Evolutionary conservation across 192 early-diverging fungal species (phyloP), one percentile per base, ranked within the genome.

Genomic region (Ramicandelaber brevisporus): DNA sequence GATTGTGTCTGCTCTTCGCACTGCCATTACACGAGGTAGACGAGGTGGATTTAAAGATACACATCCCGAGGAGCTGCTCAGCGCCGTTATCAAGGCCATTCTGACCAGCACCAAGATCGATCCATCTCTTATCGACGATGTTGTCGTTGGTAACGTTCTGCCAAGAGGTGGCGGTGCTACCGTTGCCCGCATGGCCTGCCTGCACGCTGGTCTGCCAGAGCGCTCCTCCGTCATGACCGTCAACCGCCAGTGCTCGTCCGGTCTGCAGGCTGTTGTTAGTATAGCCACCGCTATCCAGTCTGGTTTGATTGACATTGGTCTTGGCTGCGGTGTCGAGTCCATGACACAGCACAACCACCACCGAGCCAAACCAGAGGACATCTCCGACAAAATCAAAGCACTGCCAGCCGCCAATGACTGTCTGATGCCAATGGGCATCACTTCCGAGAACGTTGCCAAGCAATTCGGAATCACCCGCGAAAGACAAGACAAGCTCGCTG

Each of bases 31-130:
- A 40, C 73, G 78, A 34, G 83, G 73, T 10, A 70, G 78, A 43
- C 82, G 79, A 59, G 89, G 89, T 31, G 72, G 58, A n/a, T 85
- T 95, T 72, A 81, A 73, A 49, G 85, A 89, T 40, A 76, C 80
- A 27, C 70, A 78, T 9, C 69, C 75, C 22, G 71, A 75, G 53
- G 68, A 65, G 27, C 59, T 89, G 2, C 57, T 89, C 38, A 73
- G 77, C 26, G 58, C 51, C 17, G 63, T 75, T 4, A 61, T 93
- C 43, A 78, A 73, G 46, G 78, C 65, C 17, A 46, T 73, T 3
- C 46, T 78, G 8, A 68, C 72, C 29, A 51, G 73, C 30, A 72
- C 74, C 33, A 70, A 74, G 24, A 67, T 90, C 20, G 75, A 95
- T 36, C 79, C 85, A 21, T 49, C 59, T 17, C 40, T 83, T 28